Evolutionary conservation across 345 rosid species (phyloP), one percentile per base, ranked within the genome.

Genomic region (Populus ilicifolia): DNA sequence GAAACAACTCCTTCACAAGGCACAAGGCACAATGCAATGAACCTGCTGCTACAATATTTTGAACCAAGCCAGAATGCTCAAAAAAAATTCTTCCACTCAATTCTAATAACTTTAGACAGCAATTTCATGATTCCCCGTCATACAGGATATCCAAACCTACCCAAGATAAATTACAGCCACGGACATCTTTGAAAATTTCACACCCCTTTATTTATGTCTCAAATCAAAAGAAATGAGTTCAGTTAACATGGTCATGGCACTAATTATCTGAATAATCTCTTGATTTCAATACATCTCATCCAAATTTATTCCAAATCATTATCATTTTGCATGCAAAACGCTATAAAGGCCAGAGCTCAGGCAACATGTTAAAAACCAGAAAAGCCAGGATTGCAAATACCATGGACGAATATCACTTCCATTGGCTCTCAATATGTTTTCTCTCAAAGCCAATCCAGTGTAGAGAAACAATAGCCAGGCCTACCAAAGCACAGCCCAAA

Each of bases 351-450:
- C 33, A 14, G n/a, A 23, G 43, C 21, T 75, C 21, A 59, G 30
- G 43, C n/a, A 36, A 63, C 33, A 59, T 72, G 71, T 67, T 16
- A 18, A 59, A 71, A 5, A n/a, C 38, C 16, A 25, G 18, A 64
- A 29, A 48, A 62, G 61, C 68, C 65, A 30, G 38, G 6, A 8
- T 5, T 5, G 74, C n/a, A 72, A 79, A 81, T 89, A 96, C 99
- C 98, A 96, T 70, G 98, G 85, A 81, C 99, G 98, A 75, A 96
- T 96, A 79, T 92, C 99, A 54, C 99, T 96, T 79, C 99, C 99
- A 83, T 96, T 96, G 61, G 90, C 97, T 87, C 97, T 88, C 78
- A 96, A 82, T 77, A 94, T 91, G 80, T 96, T 96, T 82, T 96
- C 99, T 41, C 99, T 89, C 88, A 96, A 81, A 71, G 92, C 94